Evolutionary conservation across 768 basidiomycete species (phyloP), one percentile per base, ranked within the genome.

Genomic region (Mycena rosella): DNA sequence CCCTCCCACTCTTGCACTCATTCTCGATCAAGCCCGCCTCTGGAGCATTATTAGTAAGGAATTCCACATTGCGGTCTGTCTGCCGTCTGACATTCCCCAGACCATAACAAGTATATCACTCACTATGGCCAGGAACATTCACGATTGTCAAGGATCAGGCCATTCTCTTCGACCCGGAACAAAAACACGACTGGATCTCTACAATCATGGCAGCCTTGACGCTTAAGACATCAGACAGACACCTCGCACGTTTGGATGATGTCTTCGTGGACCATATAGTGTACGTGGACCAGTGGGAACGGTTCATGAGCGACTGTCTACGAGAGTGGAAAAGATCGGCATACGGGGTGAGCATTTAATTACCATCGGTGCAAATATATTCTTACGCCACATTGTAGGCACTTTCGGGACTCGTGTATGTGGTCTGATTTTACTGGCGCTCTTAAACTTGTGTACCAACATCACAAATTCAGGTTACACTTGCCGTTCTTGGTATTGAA

Each of bases 221-320:
- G 29, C 85, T 89, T 77, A 77, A 80, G 20, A 74, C 82, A 1
- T 87, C 88, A 1, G 75, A 78, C 7, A 63, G 62, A 11, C 87
- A 87, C 67, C 68, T 74, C 10, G 69, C 71, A 7, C 77, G 79
- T 9, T 72, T 92, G 11, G 81, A 88, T 44, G 76, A 82, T 7
- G 66, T 88, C 3, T 91, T 83, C 73, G 76, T 84, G 3, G 91
- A 92, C 62, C 81, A 83, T 29, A 79, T 87, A 45, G 86, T 90
- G 3, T 89, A 88, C 57, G 80, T 73, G 0, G 78, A 82, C 55
- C 84, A 86, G 14, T 91, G 89, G 88, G 75, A 79, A 20, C 68
- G 74, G 9, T 86, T 91, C 70, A 78, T 89, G 63, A 68, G 76
- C 3, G 48, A 61, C 2, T 81, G 79, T 44, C 72, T 86, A 14